Base-by-base conservation (phyloP, 257 asterid species). In the Solanum etuberosum region DNA sequence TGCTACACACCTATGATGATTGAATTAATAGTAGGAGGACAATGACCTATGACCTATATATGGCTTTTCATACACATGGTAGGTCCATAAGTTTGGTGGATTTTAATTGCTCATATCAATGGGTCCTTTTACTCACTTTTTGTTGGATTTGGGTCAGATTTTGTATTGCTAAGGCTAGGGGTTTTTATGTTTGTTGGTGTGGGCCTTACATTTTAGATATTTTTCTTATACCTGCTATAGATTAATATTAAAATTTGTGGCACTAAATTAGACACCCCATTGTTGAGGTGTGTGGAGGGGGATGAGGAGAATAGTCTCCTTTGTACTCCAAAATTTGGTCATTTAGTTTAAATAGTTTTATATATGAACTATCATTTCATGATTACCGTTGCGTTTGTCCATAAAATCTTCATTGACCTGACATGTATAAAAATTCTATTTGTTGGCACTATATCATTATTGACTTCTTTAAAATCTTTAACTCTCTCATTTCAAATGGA, bases 81-180 rank as follows among this genome's bases (percentile, higher is more conserved):
- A 80, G 92, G 90, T 61, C 91, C 89, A 86, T 71, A 5, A 29
- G 35, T 12, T 32, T 51, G 82, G 63, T 83, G 91, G 86, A 81
- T 16, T 70, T 80, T 78, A 81, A 46, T 38, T 35, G 35, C 40
- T 78, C 18, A 40, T 25, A 65, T 31, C 65, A 16, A 32, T 74
- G 87, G 87, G 51, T 67, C 87, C 68, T 29, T 71, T 88, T 68
- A 9, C 43, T 81, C 70, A 81, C 68, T 18, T 81, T 81, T 48
- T 40, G 89, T 67, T 83, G 34, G 87, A 81, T 84, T 88, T 82
- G 87, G 87, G 83, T 59, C 27, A 23, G 85, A 59, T 40, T 77
- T 77, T 65, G 78, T 48, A 40, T 82, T 81, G 25, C 84, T 16
- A 9, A 46, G 16, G 40, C 27, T 46, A 27, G 42, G 84, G 29